These are phyloP conservation scores for Multifurca ochricompacta DNA, from an alignment of 768 basidiomycete species.

Conservation along the genomic window DNA sequence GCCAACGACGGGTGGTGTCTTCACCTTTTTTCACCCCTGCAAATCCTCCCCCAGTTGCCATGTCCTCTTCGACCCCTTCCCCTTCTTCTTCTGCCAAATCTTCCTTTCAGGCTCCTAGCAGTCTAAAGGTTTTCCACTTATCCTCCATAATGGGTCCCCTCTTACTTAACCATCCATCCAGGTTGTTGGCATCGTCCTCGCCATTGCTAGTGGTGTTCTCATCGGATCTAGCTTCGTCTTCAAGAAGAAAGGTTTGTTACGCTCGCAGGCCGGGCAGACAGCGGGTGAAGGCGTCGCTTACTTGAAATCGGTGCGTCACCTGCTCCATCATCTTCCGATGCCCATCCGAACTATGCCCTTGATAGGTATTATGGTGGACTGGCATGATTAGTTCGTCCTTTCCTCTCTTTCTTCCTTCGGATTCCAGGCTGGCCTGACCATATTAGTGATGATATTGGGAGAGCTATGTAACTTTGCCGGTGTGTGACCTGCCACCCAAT, in stretches of 20 bases:
- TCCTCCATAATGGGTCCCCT: not conserved
- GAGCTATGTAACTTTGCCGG: constrained; percentile 82
- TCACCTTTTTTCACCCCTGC: too few species aligned
- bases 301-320: constrained; percentile 73
- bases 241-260: constrained; percentile 91
- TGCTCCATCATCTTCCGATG: not conserved
- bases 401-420: not conserved
- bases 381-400: constrained; percentile 73
- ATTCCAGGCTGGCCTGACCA: not conserved
- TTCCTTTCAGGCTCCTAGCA: constrained; percentile 11
- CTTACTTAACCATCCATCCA: constrained; percentile 24
- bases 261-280: constrained; percentile 70
- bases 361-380: constrained; percentile 82
- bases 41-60: not conserved
- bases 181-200: constrained; percentile 73
- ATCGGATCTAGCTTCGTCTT: constrained; percentile 94
- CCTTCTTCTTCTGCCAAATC: constrained; percentile 10
- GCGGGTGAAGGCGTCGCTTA: constrained; percentile 89
- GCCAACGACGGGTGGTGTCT: too few species aligned
- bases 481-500: constrained; percentile 34
- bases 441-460: constrained; percentile 91
- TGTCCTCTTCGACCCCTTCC: constrained; percentile 14
- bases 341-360: not conserved
- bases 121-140: constrained; percentile 12
- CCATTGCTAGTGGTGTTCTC: constrained; percentile 70